phyloP scores from a whole-genome alignment of 1,284 basidiomycete genomes.

The Cerrena zonata region DNA sequence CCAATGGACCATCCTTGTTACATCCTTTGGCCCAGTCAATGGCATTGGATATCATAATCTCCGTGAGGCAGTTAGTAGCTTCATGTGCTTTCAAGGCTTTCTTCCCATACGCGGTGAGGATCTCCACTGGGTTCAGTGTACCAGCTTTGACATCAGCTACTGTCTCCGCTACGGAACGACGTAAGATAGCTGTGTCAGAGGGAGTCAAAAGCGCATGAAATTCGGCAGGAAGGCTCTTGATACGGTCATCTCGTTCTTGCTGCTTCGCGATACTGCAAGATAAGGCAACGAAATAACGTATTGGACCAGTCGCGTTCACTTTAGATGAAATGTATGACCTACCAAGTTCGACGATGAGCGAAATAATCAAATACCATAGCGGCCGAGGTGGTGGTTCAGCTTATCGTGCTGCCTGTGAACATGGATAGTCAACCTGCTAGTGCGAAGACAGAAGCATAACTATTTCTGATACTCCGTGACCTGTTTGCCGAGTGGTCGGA shows the following conservation, averaged over 20 bases:
- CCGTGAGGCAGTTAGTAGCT: conserved; percentile 54
- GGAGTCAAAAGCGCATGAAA: conserved; percentile 38
- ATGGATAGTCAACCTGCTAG: too few relatives aligned
- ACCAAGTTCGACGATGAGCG: conserved; percentile 31
- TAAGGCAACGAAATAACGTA: not conserved
- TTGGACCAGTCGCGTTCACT: not conserved
- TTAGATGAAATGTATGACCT: conserved; percentile 9
- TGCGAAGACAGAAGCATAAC: too few relatives aligned
- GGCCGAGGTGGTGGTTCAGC: not conserved
- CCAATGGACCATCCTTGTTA: conserved; percentile 46
- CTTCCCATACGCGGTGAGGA: conserved; percentile 46
- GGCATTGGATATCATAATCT: conserved; percentile 45
- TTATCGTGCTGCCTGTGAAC: too few relatives aligned
- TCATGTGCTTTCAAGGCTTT: conserved; percentile 47
- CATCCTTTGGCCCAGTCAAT: conserved; percentile 37
- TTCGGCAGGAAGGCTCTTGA: conserved; percentile 32
- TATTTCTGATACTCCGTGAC: too few relatives aligned
- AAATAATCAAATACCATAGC: conserved; percentile 17
- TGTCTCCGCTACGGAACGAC: conserved; percentile 35
- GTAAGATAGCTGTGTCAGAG: conserved; percentile 36
- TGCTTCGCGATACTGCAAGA: conserved; percentile 35
- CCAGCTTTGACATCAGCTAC: conserved; percentile 38
- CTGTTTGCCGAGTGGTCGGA: too few relatives aligned
- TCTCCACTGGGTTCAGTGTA: conserved; percentile 33
- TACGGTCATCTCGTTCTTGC: conserved; percentile 39